A percentile compares a stretch with the other conserved stretches of the same genome.
phyloP scores from a whole-genome alignment of 192 early-diverging fungal species.

The Globomyces pollinis-pini region DNA sequence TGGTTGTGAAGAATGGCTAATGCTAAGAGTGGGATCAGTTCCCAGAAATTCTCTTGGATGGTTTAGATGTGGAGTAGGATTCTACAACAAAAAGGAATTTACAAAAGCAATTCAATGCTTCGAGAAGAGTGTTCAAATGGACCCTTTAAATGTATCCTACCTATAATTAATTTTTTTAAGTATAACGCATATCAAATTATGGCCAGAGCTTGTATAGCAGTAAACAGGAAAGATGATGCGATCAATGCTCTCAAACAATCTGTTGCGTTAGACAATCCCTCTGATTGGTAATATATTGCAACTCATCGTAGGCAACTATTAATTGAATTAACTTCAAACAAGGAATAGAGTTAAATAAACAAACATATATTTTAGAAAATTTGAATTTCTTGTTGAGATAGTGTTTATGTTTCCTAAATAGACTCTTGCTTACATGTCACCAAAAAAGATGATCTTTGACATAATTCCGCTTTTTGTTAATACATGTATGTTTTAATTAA shows the following conservation, averaged over 20 bases:
- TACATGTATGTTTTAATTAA: too few species aligned
- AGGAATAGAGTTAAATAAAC: conserved; percentile 26
- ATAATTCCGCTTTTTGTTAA: too few species aligned
- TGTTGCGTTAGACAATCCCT: conserved; percentile 52
- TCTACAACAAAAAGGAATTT: conserved; percentile 59
- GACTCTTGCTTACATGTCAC: too few species aligned
- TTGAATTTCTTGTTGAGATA: too few species aligned
- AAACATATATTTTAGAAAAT: too few species aligned
- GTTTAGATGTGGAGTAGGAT: conserved; percentile 55
- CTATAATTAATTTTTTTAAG: conserved; percentile 14
- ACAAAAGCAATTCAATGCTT: conserved; percentile 52
- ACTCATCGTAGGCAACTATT: conserved; percentile 35
- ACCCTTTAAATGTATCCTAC: conserved; percentile 42
- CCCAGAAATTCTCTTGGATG: conserved; percentile 54
- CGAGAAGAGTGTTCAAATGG: conserved; percentile 48
- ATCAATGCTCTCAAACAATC: conserved; percentile 51
- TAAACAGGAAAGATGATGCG: conserved; percentile 56
- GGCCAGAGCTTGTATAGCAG: conserved; percentile 54
- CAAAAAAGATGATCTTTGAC: too few species aligned
- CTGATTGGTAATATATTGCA: conserved; percentile 41
- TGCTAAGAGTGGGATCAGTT: conserved; percentile 43
- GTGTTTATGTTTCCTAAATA: too few species aligned
- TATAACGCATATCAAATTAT: conserved; percentile 59
- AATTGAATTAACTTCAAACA: conserved; percentile 45
- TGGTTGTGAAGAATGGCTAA: conserved; percentile 36